Evolutionary conservation across 2,329 filamentous ascomycete genomes (phyloP), one percentile per base, ranked within the genome.

Genomic region (Mycosphaerella sp.): DNA sequence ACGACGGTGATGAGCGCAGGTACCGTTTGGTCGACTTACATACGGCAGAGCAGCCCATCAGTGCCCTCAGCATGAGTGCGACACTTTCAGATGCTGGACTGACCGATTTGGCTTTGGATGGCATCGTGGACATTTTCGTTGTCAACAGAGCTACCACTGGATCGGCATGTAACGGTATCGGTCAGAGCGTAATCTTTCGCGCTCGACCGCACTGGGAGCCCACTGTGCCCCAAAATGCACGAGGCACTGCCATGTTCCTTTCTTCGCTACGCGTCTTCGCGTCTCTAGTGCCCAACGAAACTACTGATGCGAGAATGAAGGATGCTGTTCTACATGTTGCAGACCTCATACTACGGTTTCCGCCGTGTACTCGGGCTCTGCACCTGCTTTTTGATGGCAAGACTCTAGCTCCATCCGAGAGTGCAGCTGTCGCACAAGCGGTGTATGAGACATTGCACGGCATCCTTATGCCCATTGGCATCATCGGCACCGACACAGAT

Each of bases 211-310:
- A 65, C 40, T 69, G 67, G 67, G 59, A 67, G 29, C 64, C 62
- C 31, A 51, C 60, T 4, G 41, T 63, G 5, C 55, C 53, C 2
- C 66, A 71, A 44, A 66, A 64, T 2, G 59, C 67, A 6, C 67
- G 70, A 32, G 70, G 68, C 21, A 61, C 66, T 3, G 66, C 69
- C 7, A 68, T 69, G 52, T 63, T 71, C 31, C 60, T 73, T 2
- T 70, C 70, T 8, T 66, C 68, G 3, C 55, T 72, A 23, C 62
- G 69, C 17, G 63, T 72, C 4, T 69, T 71, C 43, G 49, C 52
- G 38, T 59, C 47, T 26, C 49, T 55, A 31, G 57, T 60, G 54
- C 68, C 62, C 58, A 54, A 50, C n/a, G 55, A 52, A 44, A 47
- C 39, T 36, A 32, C 42, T 2, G 51, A 62, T 10, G 50, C 51